These are phyloP conservation scores for Boletus rex-veris DNA, from an alignment of 768 basidiomycete genomes.

Conservation along the genomic window DNA sequence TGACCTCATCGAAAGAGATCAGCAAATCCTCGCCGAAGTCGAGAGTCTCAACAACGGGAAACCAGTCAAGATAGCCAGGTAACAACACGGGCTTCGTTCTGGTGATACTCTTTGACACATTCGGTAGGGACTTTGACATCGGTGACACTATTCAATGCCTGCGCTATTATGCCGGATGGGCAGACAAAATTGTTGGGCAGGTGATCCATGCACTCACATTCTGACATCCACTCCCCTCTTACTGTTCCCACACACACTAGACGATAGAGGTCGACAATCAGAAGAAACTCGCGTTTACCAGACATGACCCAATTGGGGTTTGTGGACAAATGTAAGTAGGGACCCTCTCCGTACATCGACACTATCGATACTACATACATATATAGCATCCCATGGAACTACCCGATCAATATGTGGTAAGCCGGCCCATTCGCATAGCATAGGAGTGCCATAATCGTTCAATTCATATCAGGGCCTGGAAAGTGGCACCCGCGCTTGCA, in stretches of 20 bases:
- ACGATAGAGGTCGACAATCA: conserved; percentile 79
- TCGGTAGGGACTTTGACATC: conserved; percentile 71
- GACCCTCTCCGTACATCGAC: conserved; percentile 4
- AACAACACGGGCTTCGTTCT: conserved; percentile 33
- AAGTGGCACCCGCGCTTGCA: conserved; percentile 89
- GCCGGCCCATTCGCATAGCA: not conserved
- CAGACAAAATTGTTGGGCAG: conserved; percentile 91
- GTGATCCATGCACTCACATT: conserved; percentile 33
- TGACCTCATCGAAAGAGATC: conserved; percentile 84
- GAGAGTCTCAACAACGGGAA: conserved; percentile 92
- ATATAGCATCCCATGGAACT: conserved; percentile 86
- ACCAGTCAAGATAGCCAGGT: conserved; percentile 63
- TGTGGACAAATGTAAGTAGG: conserved; percentile 80
- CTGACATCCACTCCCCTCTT: not conserved
- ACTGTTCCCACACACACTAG: conserved; percentile 32
- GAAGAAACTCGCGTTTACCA: conserved; percentile 79
- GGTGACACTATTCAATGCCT: conserved; percentile 74
- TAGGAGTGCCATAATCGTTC: not conserved
- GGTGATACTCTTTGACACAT: not conserved
- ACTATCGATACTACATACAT: conserved; percentile 1
- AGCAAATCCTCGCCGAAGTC: conserved; percentile 76
- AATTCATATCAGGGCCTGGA: conserved; percentile 63
- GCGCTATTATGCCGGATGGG: conserved; percentile 94
- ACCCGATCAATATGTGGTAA: conserved; percentile 83
- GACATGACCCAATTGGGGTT: conserved; percentile 90